Conservation (phyloP, 2,329 filamentous ascomycete genomes). For the Fonsecaea multimorphosa region DNA sequence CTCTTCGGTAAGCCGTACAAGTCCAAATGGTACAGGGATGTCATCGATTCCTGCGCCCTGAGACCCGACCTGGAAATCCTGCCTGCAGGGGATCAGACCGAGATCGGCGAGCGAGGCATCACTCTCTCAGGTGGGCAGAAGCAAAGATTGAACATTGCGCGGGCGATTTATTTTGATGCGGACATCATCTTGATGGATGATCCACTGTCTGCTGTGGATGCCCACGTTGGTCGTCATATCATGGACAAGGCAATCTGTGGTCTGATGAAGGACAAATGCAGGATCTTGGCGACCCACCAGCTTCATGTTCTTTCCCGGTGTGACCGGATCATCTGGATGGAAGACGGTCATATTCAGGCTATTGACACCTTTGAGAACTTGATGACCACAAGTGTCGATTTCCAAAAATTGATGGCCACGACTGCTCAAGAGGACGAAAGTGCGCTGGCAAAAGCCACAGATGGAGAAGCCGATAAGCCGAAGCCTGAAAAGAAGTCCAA, state of each 20-base stretch:
- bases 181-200: conserved; percentile 70
- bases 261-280: conserved; percentile 83
- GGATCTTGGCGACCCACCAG: conserved; percentile 92
- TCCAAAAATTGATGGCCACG: conserved; percentile 81
- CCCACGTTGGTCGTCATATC: conserved; percentile 70
- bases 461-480: conserved; percentile 57
- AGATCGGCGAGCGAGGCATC: conserved; percentile 94
- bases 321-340: conserved; percentile 92
- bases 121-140: conserved; percentile 96
- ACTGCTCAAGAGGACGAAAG: conserved; percentile 69
- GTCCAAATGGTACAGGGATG: conserved; percentile 77
- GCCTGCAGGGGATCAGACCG: conserved; percentile 84
- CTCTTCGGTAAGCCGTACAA: conserved; percentile 82
- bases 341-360: conserved; percentile 80
- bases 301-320: conserved; percentile 89
- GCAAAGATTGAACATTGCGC: conserved; percentile 90
- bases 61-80: conserved; percentile 88
- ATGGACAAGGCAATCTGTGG: conserved; percentile 95
- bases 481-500: conserved; percentile 53
- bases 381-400: conserved; percentile 77
- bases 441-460: conserved; percentile 51
- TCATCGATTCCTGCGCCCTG: conserved; percentile 86
- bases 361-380: conserved; percentile 89
- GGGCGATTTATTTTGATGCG: conserved; percentile 71
- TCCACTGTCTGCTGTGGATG: conserved; percentile 62